A percentile compares a stretch with the other conserved stretches of the same genome.
Conservation (phyloP, 2,329 filamentous ascomycete genomes). For the Emmonsia crescens region DNA sequence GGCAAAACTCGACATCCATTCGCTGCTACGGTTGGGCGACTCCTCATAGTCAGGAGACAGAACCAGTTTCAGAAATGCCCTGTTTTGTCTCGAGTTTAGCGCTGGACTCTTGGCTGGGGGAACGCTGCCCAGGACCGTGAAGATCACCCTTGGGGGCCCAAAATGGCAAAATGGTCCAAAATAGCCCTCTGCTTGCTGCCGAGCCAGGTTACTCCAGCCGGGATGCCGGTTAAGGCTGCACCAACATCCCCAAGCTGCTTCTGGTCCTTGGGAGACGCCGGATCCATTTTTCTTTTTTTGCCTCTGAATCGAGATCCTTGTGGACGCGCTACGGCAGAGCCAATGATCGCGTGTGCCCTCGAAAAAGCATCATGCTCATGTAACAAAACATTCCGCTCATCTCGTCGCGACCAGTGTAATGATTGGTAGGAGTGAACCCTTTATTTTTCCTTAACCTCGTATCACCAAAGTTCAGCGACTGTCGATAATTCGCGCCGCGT, state of each 20-base stretch:
- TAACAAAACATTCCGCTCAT: neutral
- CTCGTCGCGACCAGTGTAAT: neutral
- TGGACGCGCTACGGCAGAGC: neutral
- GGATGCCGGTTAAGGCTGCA: neutral
- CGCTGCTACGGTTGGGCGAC: neutral
- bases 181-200: neutral
- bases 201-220: neutral
- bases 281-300: neutral
- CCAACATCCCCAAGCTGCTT: too few relatives aligned
- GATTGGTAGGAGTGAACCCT: neutral
- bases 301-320: neutral
- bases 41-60: neutral
- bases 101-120: neutral
- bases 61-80: constrained; percentile 1
- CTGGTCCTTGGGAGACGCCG: neutral
- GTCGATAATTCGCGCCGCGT: neutral
- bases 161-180: too few relatives aligned
- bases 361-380: neutral
- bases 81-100: constrained; percentile 4
- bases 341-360: neutral
- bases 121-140: neutral
- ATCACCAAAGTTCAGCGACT: neutral
- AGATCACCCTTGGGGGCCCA: neutral
- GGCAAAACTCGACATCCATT: neutral
- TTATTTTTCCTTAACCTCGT: neutral